Percentiles rank a stretch among this genome's conserved stretches.
Conservation (phyloP, 2,329 filamentous ascomycete genomes). For the Ascocoryne sarcoides region DNA sequence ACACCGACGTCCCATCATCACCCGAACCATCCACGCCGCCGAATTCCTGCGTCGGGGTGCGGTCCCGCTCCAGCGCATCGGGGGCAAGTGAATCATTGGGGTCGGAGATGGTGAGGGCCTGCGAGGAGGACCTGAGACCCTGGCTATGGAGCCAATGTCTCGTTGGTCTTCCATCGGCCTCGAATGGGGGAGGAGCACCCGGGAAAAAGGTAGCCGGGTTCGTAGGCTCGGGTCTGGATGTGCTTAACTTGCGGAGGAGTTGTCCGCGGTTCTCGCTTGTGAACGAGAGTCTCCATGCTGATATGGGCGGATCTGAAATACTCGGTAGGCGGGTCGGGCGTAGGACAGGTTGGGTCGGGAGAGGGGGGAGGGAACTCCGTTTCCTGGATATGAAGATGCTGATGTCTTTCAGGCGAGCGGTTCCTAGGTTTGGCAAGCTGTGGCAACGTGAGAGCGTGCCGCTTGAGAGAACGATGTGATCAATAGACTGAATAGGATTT, state of each 20-base stretch:
- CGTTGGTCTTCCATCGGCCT: constrained; percentile 2
- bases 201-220: too few species aligned
- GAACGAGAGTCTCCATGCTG: constrained; percentile 28
- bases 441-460: constrained; percentile 13
- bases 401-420: too few species aligned
- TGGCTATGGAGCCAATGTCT: constrained; percentile 17
- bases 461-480: constrained; percentile 8
- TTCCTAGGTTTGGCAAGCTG: constrained; percentile 19
- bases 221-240: constrained; percentile 7
- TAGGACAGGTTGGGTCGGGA: constrained; percentile 18
- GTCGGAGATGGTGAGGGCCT: constrained; percentile 5
- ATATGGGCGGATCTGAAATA: constrained; percentile 16
- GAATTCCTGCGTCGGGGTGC: constrained; percentile 13
- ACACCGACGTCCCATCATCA: constrained; percentile 7
- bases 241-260: constrained; percentile 22
- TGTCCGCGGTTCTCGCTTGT: constrained; percentile 17
- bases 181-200: too few species aligned
- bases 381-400: constrained; percentile 12
- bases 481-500: constrained; percentile 5
- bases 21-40: constrained; percentile 24
- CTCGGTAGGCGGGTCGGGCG: constrained; percentile 21
- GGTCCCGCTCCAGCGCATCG: too few species aligned
- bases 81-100: too few species aligned
- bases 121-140: constrained; percentile 17
- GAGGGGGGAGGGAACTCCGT: constrained; percentile 12